phyloP scores from a whole-genome alignment of 139 green algal genomes.

The Helicosporidium sp. region DNA sequence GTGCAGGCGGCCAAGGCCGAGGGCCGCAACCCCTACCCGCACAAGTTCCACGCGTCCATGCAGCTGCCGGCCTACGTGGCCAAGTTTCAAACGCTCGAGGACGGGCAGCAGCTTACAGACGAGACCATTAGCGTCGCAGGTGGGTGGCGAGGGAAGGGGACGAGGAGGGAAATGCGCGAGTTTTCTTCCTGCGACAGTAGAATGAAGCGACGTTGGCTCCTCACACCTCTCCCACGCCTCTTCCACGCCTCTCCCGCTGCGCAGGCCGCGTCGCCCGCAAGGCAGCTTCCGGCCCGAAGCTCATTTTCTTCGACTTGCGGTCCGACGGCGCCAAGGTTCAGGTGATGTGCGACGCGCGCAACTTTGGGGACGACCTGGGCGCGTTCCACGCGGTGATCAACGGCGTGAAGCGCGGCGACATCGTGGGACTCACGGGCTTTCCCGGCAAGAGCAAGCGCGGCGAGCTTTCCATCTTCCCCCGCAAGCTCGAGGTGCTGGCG shows the following conservation, averaged over 20 bases:
- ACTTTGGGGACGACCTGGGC: conserved; percentile 41
- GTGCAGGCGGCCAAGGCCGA: conserved; percentile 50
- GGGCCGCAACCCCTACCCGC: conserved; percentile 86
- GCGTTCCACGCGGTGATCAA: conserved; percentile 65
- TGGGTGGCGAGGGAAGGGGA: too few relatives aligned
- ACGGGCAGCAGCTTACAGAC: conserved; percentile 33
- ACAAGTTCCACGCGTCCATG: conserved; percentile 79
- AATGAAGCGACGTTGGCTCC: too few relatives aligned
- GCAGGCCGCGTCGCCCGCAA: conserved; percentile 71
- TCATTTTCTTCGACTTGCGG: conserved; percentile 91
- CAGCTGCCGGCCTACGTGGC: conserved; percentile 67
- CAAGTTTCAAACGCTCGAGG: conserved; percentile 47
- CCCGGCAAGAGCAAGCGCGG: conserved; percentile 92
- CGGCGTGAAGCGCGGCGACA: conserved; percentile 75
- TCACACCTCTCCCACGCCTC: too few relatives aligned
- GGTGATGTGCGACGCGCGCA: conserved; percentile 75
- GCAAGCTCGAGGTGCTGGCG: conserved; percentile 49
- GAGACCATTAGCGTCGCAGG: conserved; percentile 33
- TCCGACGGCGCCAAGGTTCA: conserved; percentile 77
- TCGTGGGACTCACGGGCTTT: conserved; percentile 75
- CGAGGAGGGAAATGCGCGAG: too few relatives aligned
- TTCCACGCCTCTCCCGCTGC: conserved; percentile 6
- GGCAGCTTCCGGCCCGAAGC: conserved; percentile 69
- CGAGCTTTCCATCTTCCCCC: conserved; percentile 87
- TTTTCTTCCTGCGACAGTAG: too few relatives aligned